Evolutionary conservation across 768 basidiomycete species (phyloP), one percentile per base, ranked within the genome.

Genomic region (Rhizopogon salebrosus): DNA sequence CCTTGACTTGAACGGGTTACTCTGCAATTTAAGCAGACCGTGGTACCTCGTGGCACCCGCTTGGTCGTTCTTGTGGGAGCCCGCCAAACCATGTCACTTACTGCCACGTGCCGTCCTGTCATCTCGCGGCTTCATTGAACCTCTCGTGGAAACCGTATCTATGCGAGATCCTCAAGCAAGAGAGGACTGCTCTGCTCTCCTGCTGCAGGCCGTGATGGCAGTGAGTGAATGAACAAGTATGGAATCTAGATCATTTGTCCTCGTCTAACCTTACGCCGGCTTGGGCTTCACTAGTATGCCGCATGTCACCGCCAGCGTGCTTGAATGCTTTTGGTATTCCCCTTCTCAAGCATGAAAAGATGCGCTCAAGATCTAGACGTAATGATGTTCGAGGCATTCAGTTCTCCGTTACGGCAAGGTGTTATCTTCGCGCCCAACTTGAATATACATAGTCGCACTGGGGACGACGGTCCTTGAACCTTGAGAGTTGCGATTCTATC

Each of bases 371-470:
- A n/a, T n/a, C 41, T n/a, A 45, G 27, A 46, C 31, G 45, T 34
- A 34, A 46, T 37, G 16, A 37, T 34, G 20, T 10, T 34, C 45
- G 22, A 31, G 45, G 29, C 16, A 24, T 11, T 3, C 27, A 29
- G 18, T 9, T 16, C 36, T 49, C 31, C 18, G 9, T 59, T 65
- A 53, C 54, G 48, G 46, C 49, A 57, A 27, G 38, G 14, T 40
- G 52, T 54, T 59, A 61, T 64, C 59, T 59, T 35, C 46, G 48
- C 55, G 52, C 52, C 46, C 40, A 48, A n/a, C n/a, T n/a, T n/a
- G n/a, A n/a, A 38, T 41, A 22, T 14, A 13, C 14, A 31, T 31
- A 31, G 9, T 31, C 31, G 9, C 31, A 31, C 31, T 10, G 31
- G 9, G 4, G 31, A 31, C 11, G 31, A 13, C 10, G n/a, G n/a